Evolutionary conservation across 495 filamentous ascomycete species (phyloP).

Genomic region (Talaromyces borbonicus): DNA sequence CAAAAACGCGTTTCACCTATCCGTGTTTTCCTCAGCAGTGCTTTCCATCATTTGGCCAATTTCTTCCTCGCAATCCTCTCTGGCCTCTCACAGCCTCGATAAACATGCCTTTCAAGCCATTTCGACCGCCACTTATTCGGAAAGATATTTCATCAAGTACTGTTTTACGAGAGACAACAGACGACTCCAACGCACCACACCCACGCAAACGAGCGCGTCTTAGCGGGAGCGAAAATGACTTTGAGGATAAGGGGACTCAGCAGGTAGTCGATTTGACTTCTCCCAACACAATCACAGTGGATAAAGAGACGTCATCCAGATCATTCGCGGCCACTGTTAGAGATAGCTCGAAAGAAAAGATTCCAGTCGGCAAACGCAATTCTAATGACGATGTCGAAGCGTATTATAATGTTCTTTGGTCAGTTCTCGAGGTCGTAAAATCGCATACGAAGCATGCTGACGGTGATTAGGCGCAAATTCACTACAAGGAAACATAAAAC

Average conservation of each 20-base stretch:
- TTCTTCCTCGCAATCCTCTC: not conserved
- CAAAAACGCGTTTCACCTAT: not conserved
- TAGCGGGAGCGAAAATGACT: slow-evolving; percentile 11
- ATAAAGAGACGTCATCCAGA: slow-evolving; percentile 5
- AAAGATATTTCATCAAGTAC: slow-evolving; percentile 14
- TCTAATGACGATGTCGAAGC: slow-evolving; percentile 19
- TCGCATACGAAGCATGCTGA: not conserved
- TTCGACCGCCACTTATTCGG: slow-evolving; percentile 34
- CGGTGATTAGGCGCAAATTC: slow-evolving; percentile 52
- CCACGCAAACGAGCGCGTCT: slow-evolving; percentile 26
- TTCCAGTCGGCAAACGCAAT: not conserved
- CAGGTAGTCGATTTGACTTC: not conserved
- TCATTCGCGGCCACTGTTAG: slow-evolving; percentile 25
- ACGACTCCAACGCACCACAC: slow-evolving; percentile 5
- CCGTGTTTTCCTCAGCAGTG: too few relatives aligned
- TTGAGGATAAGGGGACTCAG: slow-evolving; percentile 6
- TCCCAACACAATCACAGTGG: not conserved
- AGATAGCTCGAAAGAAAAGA: slow-evolving; percentile 12
- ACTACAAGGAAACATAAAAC: slow-evolving; percentile 77
- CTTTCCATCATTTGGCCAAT: too few relatives aligned
- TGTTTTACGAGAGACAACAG: not conserved
- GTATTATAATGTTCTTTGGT: slow-evolving; percentile 65
- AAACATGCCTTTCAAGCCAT: slow-evolving; percentile 38
- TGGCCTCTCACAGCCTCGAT: not conserved
- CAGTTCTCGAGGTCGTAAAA: slow-evolving; percentile 11